Conservation (phyloP, 768 basidiomycete genomes). For the Suillus clintonianus region DNA sequence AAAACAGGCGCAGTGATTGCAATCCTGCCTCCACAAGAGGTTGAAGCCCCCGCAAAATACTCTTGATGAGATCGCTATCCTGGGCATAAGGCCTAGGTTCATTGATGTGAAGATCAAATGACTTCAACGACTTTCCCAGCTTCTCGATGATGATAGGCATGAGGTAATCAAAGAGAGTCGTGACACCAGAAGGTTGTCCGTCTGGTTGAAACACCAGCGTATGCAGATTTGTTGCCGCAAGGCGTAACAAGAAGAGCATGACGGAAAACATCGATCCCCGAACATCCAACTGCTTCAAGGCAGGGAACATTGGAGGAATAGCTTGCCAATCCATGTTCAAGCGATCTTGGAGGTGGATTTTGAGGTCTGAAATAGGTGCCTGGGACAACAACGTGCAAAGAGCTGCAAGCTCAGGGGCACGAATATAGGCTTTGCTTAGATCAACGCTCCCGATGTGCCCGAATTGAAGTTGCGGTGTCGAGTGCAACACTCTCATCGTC, state of each 20-base stretch:
- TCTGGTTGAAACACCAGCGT: conserved; percentile 4
- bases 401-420: not conserved
- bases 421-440: not conserved
- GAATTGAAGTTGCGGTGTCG: not conserved
- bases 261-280: conserved; percentile 3
- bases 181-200: not conserved
- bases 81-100: not conserved
- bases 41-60: not conserved
- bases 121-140: conserved; percentile 4
- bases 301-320: conserved; percentile 1
- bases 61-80: not conserved
- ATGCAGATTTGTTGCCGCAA: not conserved
- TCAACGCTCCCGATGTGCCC: conserved; percentile 1
- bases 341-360: conserved; percentile 1
- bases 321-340: conserved; percentile 2
- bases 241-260: conserved; percentile 3
- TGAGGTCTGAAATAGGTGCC: conserved; percentile 2
- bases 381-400: not conserved
- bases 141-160: not conserved
- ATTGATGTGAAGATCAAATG: conserved; percentile 8
- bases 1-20: conserved; percentile 1
- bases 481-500: not conserved
- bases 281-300: conserved; percentile 1
- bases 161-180: not conserved
- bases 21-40: conserved; percentile 5